These are phyloP conservation scores for Scedosporium aurantiacum DNA, from an alignment of 2,329 filamentous ascomycete species.

Conservation along the genomic window DNA sequence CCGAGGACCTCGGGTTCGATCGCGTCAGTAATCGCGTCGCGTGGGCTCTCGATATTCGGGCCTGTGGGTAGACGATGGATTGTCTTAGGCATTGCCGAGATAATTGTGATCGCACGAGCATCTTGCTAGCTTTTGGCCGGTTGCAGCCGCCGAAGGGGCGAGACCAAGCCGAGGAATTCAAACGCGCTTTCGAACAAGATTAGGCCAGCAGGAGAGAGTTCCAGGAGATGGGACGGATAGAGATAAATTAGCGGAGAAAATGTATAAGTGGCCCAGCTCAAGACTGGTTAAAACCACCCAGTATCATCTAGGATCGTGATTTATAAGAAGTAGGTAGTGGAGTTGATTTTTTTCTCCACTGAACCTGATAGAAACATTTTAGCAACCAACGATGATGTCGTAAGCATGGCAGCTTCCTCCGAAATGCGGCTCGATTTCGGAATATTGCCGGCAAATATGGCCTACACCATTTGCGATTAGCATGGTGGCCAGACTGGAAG, in stretches of 20 bases:
- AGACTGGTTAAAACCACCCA: conserved; percentile 1
- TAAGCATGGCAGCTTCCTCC: conserved; percentile 1
- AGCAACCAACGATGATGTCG: not conserved
- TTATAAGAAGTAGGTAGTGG: conserved; percentile 3
- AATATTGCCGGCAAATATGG: not conserved
- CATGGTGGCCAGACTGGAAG: not conserved
- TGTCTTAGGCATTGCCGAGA: conserved; percentile 4
- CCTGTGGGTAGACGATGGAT: not conserved
- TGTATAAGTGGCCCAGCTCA: not conserved
- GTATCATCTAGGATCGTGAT: not conserved
- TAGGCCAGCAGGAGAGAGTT: not conserved
- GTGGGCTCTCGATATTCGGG: not conserved
- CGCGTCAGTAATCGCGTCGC: not conserved
- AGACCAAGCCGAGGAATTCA: not conserved
- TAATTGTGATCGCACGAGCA: conserved; percentile 6
- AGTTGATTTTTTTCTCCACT: conserved; percentile 6
- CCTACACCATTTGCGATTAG: not conserved
- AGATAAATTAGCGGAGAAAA: not conserved
- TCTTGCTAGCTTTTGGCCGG: not conserved
- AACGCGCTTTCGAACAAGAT: conserved; percentile 2
- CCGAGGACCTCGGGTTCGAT: not conserved
- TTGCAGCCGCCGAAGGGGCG: conserved; percentile 1
- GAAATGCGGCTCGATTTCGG: not conserved
- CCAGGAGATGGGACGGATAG: not conserved
- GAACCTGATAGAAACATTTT: conserved; percentile 2